Percentiles rank a stretch among this genome's conserved stretches.
These are phyloP conservation scores for Arachnomyces sp. DNA, from an alignment of 2,329 filamentous ascomycete species.

Conservation along the genomic window DNA sequence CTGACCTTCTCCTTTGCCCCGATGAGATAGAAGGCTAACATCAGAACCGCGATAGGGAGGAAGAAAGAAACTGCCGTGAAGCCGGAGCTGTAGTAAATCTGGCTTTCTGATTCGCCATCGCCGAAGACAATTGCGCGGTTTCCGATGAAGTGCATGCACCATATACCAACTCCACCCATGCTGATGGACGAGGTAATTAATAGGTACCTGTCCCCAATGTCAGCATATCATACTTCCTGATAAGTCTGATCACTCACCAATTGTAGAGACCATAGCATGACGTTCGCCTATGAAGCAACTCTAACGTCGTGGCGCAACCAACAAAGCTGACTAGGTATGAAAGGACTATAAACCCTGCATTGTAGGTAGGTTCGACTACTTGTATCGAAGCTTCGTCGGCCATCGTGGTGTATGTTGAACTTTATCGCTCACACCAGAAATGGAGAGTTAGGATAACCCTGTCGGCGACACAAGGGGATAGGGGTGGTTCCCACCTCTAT, in stretches of 20 bases:
- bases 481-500: too few relatives aligned
- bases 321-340: constrained; percentile 63
- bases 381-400: constrained; percentile 5
- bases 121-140: constrained; percentile 69
- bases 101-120: constrained; percentile 52
- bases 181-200: constrained; percentile 56
- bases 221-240: constrained; percentile 3
- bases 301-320: constrained; percentile 70
- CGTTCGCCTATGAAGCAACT: constrained; percentile 69
- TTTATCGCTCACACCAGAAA: too few relatives aligned
- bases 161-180: constrained; percentile 67
- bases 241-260: constrained; percentile 43
- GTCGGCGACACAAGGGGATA: too few relatives aligned
- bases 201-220: constrained; percentile 43
- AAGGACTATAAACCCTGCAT: constrained; percentile 57
- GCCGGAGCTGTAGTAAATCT: constrained; percentile 63
- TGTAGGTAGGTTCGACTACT: constrained; percentile 32
- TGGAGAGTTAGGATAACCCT: too few relatives aligned
- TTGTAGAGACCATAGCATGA: constrained; percentile 60
- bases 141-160: constrained; percentile 78
- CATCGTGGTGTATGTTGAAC: background rate
- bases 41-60: constrained; percentile 65
- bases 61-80: constrained; percentile 73
- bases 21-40: constrained; percentile 62
- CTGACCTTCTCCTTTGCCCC: constrained; percentile 52